Percentiles rank a stretch among this genome's conserved stretches.
Conservation (phyloP, 1,284 basidiomycete genomes). For the Marasmius oreades region DNA sequence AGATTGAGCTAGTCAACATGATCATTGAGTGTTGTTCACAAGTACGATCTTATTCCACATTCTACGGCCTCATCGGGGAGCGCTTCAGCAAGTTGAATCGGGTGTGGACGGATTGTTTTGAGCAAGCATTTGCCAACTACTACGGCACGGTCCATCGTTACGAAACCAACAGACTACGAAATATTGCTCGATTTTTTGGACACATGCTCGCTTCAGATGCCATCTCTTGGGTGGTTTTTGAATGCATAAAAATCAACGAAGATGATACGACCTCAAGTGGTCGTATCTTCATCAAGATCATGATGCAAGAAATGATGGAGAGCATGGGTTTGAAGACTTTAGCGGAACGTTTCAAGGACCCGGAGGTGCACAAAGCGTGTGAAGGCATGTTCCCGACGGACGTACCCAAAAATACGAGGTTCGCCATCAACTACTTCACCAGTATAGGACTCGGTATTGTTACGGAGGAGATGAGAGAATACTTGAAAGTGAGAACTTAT, state of each 20-base stretch:
- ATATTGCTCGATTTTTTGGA: constrained; percentile 96
- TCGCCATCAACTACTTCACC: constrained; percentile 98
- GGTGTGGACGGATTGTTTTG: constrained; percentile 88
- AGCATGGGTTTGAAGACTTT: constrained; percentile 85
- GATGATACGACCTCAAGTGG: constrained; percentile 96
- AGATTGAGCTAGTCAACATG: constrained; percentile 98
- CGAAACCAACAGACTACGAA: constrained; percentile 96
- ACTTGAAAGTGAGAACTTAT: constrained; percentile 67
- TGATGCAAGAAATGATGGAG: constrained; percentile 94
- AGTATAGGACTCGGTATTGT: constrained; percentile 88
- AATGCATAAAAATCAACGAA: constrained; percentile 91
- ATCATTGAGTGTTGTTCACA: constrained; percentile 99
- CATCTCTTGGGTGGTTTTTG: constrained; percentile 86
- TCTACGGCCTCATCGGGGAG: constrained; percentile 95
- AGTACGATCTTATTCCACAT: constrained; percentile 94
- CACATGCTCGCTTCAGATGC: constrained; percentile 84
- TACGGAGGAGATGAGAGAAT: constrained; percentile 96
- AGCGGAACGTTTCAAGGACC: constrained; percentile 84
- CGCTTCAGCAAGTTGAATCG: constrained; percentile 95
- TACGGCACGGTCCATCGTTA: constrained; percentile 98
- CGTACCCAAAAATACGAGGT: constrained; percentile 94
- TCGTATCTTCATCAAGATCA: constrained; percentile 97
- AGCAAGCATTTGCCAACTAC: constrained; percentile 86
- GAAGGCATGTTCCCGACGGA: constrained; percentile 92
- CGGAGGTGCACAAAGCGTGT: constrained; percentile 75